Evolutionary conservation across 1,284 basidiomycete genomes (phyloP).

Genomic region (Tranzscheliella williamsii): DNA sequence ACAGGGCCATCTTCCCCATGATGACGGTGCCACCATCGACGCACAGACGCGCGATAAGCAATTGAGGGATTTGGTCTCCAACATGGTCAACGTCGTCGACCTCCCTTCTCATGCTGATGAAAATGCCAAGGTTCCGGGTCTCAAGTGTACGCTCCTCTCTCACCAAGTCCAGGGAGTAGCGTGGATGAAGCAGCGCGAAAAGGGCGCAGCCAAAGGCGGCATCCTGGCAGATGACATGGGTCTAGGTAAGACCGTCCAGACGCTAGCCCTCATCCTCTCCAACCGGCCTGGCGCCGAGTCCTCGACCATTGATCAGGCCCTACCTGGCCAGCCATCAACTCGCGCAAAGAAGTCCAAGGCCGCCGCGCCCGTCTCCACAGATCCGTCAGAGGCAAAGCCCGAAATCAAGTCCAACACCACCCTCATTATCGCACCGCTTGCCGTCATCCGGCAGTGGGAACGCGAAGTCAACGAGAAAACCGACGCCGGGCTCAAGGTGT

Average conservation of each 20-base stretch:
- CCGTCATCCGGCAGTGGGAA: constrained; percentile 89
- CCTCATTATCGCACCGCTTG: constrained; percentile 62
- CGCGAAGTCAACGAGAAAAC: constrained; percentile 81
- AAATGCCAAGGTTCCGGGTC: constrained; percentile 30
- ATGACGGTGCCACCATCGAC: constrained; percentile 15
- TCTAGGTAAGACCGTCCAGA: constrained; percentile 84
- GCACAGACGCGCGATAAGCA: constrained; percentile 47
- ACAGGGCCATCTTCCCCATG: constrained; percentile 2
- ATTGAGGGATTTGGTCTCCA: constrained; percentile 40
- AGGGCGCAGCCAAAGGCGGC: constrained; percentile 74
- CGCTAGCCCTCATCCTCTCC: constrained; percentile 86
- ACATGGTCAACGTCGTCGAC: constrained; percentile 45
- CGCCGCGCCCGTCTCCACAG: too few relatives aligned
- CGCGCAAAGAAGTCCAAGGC: constrained; percentile 1
- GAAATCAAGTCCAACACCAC: constrained; percentile 22
- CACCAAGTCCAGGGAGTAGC: constrained; percentile 81
- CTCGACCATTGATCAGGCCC: constrained; percentile 75
- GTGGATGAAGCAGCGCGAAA: constrained; percentile 87
- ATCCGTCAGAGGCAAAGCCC: not conserved
- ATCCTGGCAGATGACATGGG: constrained; percentile 94
- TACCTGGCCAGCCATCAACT: constrained; percentile 7
- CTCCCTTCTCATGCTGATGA: constrained; percentile 22
- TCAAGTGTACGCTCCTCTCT: constrained; percentile 73
- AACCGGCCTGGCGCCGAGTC: constrained; percentile 75
- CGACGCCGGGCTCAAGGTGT: constrained; percentile 44